Evolutionary conservation across 345 rosid genomes (phyloP).

Genomic region (Citrus glauca): DNA sequence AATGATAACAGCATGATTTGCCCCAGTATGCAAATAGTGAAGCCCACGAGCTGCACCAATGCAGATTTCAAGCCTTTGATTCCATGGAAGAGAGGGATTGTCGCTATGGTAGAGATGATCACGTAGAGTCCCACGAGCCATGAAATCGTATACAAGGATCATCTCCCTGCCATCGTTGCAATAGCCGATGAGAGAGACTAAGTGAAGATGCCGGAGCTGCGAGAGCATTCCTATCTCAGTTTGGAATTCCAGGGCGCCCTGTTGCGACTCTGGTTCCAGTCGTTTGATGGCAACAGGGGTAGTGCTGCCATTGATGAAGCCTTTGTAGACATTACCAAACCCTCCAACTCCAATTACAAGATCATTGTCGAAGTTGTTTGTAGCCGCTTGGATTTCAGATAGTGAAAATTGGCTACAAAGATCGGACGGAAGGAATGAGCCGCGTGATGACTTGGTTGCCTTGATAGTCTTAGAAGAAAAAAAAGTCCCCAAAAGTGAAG

Average conservation of each 20-base stretch:
- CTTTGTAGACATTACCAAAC: slow-evolving; percentile 40
- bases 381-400: slow-evolving; percentile 23
- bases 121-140: slow-evolving; percentile 35
- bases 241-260: slow-evolving; percentile 33
- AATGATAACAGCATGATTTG: slow-evolving; percentile 29
- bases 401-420: slow-evolving; percentile 7
- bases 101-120: slow-evolving; percentile 29
- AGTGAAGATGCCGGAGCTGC: slow-evolving; percentile 28
- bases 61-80: slow-evolving; percentile 29
- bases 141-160: slow-evolving; percentile 39
- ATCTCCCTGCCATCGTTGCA: slow-evolving; percentile 32
- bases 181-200: slow-evolving; percentile 36
- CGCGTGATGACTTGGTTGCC: background rate
- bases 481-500: background rate
- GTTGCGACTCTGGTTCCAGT: slow-evolving; percentile 23
- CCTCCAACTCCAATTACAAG: slow-evolving; percentile 37
- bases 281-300: slow-evolving; percentile 36
- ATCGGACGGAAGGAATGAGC: background rate
- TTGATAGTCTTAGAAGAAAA: background rate
- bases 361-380: slow-evolving; percentile 30
- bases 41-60: slow-evolving; percentile 34
- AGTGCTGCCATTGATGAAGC: slow-evolving; percentile 26
- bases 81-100: slow-evolving; percentile 31
- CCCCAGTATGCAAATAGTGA: slow-evolving; percentile 34
- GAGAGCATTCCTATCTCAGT: slow-evolving; percentile 47